Conservation (phyloP, 768 basidiomycete species). For the Trametes cingulata region DNA sequence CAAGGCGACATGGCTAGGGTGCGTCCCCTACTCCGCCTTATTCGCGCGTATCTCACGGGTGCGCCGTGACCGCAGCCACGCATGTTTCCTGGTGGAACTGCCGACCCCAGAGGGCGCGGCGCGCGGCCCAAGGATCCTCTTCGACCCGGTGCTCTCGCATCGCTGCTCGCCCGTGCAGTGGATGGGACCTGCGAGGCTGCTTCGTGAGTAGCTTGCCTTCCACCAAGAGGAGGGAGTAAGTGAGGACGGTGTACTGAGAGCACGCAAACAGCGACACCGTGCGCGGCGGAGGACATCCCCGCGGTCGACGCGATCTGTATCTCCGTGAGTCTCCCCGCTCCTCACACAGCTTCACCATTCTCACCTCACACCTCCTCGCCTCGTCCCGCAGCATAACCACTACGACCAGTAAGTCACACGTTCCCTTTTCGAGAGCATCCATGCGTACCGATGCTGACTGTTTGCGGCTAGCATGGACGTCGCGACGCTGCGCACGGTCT, state of each 20-base stretch:
- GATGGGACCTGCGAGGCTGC: constrained; percentile 36
- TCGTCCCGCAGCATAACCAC: constrained; percentile 41
- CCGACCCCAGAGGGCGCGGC: constrained; percentile 34
- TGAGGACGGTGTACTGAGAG: too few relatives aligned
- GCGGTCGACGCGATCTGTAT: constrained; percentile 52
- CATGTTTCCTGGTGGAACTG: constrained; percentile 42
- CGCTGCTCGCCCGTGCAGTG: constrained; percentile 36
- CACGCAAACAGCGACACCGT: constrained; percentile 35
- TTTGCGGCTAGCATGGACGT: constrained; percentile 35
- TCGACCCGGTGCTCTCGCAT: constrained; percentile 40
- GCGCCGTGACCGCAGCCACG: constrained; percentile 34
- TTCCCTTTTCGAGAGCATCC: too few relatives aligned
- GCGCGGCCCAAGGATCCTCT: constrained; percentile 40
- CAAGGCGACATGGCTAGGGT: constrained; percentile 43
- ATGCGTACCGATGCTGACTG: too few relatives aligned
- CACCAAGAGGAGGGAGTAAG: constrained; percentile 5
- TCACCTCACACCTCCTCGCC: neutral
- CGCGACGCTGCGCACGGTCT: constrained; percentile 34
- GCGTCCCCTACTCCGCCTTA: too few relatives aligned
- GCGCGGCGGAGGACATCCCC: constrained; percentile 45
- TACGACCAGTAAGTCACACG: constrained; percentile 37
- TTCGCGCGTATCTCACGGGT: too few relatives aligned
- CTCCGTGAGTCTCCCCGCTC: constrained; percentile 39
- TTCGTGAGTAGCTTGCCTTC: constrained; percentile 32
- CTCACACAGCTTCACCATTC: neutral